phyloP scores from a whole-genome alignment of 192 early-diverging fungal genomes.

The Coemansia sp. region DNA sequence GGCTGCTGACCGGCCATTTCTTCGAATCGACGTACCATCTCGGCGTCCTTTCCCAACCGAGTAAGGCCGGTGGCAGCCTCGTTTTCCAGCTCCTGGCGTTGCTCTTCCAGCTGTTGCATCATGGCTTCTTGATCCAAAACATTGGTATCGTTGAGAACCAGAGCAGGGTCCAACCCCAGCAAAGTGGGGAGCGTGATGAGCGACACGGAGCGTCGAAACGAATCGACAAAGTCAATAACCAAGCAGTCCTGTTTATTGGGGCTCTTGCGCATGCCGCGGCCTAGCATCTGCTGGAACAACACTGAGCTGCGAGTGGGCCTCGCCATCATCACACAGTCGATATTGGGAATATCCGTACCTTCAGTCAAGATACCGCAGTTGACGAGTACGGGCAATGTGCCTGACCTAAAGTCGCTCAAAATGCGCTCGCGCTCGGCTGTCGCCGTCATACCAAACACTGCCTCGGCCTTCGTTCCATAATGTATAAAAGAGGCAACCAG shows the following conservation, averaged over 20 bases:
- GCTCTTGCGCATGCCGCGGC: constrained; percentile 79
- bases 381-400: constrained; percentile 75
- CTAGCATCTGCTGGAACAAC: constrained; percentile 95
- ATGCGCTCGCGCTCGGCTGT: constrained; percentile 59
- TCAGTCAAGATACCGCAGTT: constrained; percentile 90
- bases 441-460: constrained; percentile 63
- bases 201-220: constrained; percentile 49
- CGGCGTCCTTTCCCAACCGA: not conserved
- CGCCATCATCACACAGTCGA: constrained; percentile 88
- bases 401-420: constrained; percentile 63
- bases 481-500: constrained; percentile 61
- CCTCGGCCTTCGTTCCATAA: constrained; percentile 46
- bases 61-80: not conserved
- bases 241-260: constrained; percentile 75
- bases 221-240: constrained; percentile 86
- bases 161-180: constrained; percentile 71
- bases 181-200: constrained; percentile 78
- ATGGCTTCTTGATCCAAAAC: constrained; percentile 9
- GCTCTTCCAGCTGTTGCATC: not conserved
- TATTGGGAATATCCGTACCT: constrained; percentile 84
- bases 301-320: constrained; percentile 82
- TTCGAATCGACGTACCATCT: constrained; percentile 16
- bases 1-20: not conserved
- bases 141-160: constrained; percentile 56
- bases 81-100: not conserved